phyloP scores from a whole-genome alignment of 2,329 filamentous ascomycete species.

The Ceratocystis albifundus region DNA sequence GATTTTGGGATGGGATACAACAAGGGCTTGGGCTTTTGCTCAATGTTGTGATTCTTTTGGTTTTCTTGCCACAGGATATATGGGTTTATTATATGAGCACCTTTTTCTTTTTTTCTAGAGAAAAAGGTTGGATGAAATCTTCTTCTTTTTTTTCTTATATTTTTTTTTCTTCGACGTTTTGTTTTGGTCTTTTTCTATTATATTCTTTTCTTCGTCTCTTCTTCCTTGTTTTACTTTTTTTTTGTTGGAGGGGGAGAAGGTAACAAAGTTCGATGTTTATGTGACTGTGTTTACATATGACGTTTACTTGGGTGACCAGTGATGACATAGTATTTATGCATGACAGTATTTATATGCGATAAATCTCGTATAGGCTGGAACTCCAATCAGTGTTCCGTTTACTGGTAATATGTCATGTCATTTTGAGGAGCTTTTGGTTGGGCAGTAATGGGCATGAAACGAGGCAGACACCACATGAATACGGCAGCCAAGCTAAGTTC shows the following conservation, averaged over 20 bases:
- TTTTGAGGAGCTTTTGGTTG: background rate
- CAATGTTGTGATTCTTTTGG: constrained; percentile 18
- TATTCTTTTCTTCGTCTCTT: constrained; percentile 1
- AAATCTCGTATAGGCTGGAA: too few relatives aligned
- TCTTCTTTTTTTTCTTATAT: background rate
- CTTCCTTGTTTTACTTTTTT: constrained; percentile 11
- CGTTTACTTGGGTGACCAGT: background rate
- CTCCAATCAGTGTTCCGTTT: too few relatives aligned
- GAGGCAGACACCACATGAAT: too few relatives aligned
- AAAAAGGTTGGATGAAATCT: constrained; percentile 1
- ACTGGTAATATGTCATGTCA: too few relatives aligned
- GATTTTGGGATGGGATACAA: background rate
- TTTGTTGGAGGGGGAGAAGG: background rate
- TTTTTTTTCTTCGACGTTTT: background rate
- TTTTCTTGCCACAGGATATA: constrained; percentile 13
- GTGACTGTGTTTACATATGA: background rate
- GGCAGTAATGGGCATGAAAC: background rate
- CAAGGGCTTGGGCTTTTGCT: constrained; percentile 12
- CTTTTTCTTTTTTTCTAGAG: constrained; percentile 7
- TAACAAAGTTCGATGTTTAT: constrained; percentile 3
- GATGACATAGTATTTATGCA: background rate
- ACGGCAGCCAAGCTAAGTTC: too few relatives aligned
- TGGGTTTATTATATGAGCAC: constrained; percentile 7
- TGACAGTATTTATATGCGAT: background rate
- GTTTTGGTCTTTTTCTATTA: constrained; percentile 19